Conservation (phyloP, 345 rosid genomes). For the Carallia pectinifolia region DNA sequence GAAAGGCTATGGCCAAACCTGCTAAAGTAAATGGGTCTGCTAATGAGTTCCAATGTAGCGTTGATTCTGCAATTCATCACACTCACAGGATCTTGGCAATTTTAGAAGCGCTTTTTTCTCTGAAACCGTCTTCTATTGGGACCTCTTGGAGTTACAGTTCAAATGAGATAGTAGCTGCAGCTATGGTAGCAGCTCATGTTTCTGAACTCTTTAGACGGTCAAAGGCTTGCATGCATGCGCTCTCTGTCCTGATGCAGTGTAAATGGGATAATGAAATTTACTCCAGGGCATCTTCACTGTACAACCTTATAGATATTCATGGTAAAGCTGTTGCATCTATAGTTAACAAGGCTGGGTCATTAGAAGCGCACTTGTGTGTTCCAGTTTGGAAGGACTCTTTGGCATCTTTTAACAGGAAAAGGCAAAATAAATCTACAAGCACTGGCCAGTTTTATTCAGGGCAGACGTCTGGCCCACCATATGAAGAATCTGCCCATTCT, state of each 20-base stretch:
- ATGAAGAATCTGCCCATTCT: slow-evolving; percentile 38
- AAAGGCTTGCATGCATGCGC: slow-evolving; percentile 84
- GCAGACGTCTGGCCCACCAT: slow-evolving; percentile 35
- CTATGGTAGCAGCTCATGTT: slow-evolving; percentile 98
- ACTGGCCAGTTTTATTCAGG: slow-evolving; percentile 38
- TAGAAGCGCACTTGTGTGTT: slow-evolving; percentile 65
- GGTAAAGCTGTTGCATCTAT: slow-evolving; percentile 92
- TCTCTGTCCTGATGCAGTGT: slow-evolving; percentile 81
- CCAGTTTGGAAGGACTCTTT: slow-evolving; percentile 64
- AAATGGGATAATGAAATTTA: slow-evolving; percentile 86
- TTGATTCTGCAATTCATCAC: slow-evolving; percentile 79
- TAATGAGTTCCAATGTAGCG: slow-evolving; percentile 51
- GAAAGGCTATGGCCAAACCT: slow-evolving; percentile 41
- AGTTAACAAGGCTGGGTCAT: slow-evolving; percentile 87
- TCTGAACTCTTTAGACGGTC: slow-evolving; percentile 89
- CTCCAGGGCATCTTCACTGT: slow-evolving; percentile 76
- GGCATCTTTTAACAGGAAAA: slow-evolving; percentile 41
- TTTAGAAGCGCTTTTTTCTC: slow-evolving; percentile 86
- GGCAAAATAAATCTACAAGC: slow-evolving; percentile 35
- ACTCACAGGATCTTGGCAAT: slow-evolving; percentile 86
- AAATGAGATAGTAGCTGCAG: slow-evolving; percentile 95
- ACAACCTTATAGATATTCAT: slow-evolving; percentile 90
- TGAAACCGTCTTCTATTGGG: slow-evolving; percentile 92
- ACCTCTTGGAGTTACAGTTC: slow-evolving; percentile 94
- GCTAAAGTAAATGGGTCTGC: slow-evolving; percentile 58